A percentile compares a stretch with the other conserved stretches of the same genome.
Conservation (phyloP, 2,329 filamentous ascomycete species). For the Alternaria gaisen region DNA sequence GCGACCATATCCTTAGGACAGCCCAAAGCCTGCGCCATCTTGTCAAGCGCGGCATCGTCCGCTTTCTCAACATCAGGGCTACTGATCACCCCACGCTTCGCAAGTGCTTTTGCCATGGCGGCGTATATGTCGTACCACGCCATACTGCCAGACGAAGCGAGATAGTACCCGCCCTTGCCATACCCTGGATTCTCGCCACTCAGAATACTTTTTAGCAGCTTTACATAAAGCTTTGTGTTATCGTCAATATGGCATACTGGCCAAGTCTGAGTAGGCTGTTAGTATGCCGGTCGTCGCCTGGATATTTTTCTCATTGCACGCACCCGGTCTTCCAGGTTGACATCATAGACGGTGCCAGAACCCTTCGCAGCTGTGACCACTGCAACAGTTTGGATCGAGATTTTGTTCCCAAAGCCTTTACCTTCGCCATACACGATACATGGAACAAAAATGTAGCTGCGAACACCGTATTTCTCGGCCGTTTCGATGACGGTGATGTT, state of each 20-base stretch:
- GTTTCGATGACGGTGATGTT: slow-evolving; percentile 58
- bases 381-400: slow-evolving; percentile 62
- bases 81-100: slow-evolving; percentile 52
- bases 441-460: slow-evolving; percentile 62
- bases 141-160: slow-evolving; percentile 60
- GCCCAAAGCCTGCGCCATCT: slow-evolving; percentile 48
- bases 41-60: slow-evolving; percentile 47
- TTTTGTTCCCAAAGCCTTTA: slow-evolving; percentile 60
- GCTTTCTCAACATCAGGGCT: slow-evolving; percentile 50
- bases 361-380: slow-evolving; percentile 58
- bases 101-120: slow-evolving; percentile 56
- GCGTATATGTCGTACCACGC: slow-evolving; percentile 62
- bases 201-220: slow-evolving; percentile 58
- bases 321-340: not conserved
- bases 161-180: slow-evolving; percentile 60
- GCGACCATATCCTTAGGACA: not conserved
- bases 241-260: slow-evolving; percentile 63
- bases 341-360: slow-evolving; percentile 51
- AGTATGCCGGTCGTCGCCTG: slow-evolving; percentile 40
- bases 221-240: slow-evolving; percentile 58
- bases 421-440: slow-evolving; percentile 63
- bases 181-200: slow-evolving; percentile 47
- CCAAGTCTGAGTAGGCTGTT: slow-evolving; percentile 47
- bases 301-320: not conserved
- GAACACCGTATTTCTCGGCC: slow-evolving; percentile 55